Conservation (phyloP, 495 filamentous ascomycete species). For the Penicillium flavigenum region DNA sequence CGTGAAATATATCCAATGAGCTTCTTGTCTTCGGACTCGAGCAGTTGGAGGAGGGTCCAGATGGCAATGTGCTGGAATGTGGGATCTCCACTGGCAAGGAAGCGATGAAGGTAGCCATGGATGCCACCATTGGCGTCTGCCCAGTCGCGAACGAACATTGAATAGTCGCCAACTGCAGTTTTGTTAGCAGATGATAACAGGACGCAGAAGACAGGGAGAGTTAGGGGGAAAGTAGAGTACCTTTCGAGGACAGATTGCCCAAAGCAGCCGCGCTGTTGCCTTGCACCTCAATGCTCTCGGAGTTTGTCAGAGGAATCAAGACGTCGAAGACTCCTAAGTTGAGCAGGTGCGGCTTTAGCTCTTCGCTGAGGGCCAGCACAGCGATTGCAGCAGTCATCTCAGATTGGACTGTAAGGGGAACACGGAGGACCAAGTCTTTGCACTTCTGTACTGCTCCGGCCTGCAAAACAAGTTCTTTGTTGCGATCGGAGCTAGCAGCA, state of each 20-base stretch:
- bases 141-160: constrained; percentile 94
- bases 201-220: not conserved
- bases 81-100: constrained; percentile 89
- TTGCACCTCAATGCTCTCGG: constrained; percentile 95
- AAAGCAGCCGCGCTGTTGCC: constrained; percentile 96
- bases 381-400: constrained; percentile 99
- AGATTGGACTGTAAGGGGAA: constrained; percentile 91
- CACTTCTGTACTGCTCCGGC: constrained; percentile 97
- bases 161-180: constrained; percentile 83
- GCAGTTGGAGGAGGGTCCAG: constrained; percentile 92
- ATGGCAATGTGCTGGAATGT: constrained; percentile 99
- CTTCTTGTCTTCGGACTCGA: constrained; percentile 88
- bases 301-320: constrained; percentile 90
- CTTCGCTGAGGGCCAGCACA: constrained; percentile 93
- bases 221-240: constrained; percentile 43
- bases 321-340: constrained; percentile 95
- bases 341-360: constrained; percentile 88
- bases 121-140: constrained; percentile 88
- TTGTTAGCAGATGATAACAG: constrained; percentile 16
- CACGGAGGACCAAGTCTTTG: constrained; percentile 91
- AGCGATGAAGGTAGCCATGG: constrained; percentile 88
- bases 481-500: constrained; percentile 92
- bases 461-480: constrained; percentile 94
- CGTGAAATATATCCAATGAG: constrained; percentile 82
- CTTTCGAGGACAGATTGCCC: constrained; percentile 95